These are phyloP conservation scores for Ganoderma lucidum DNA, from an alignment of 1,284 basidiomycete genomes.

Conservation along the genomic window DNA sequence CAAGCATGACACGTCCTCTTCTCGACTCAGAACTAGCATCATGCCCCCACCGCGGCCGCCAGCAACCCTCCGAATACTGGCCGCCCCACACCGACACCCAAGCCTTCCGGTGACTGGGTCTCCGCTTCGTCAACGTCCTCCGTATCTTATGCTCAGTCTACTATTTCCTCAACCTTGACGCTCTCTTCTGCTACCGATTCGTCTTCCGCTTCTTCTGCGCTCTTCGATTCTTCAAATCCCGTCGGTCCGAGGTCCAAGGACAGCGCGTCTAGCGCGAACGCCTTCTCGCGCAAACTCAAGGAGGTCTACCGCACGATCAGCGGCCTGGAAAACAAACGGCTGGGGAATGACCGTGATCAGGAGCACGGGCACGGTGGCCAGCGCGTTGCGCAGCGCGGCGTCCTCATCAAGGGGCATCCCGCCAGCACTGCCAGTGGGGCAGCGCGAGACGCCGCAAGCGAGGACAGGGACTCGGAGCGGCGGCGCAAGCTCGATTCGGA, in stretches of 20 bases:
- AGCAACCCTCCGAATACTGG: slow-evolving; percentile 36
- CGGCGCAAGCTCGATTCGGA: slow-evolving; percentile 69
- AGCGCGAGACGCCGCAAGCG: slow-evolving; percentile 43
- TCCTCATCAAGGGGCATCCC: slow-evolving; percentile 58
- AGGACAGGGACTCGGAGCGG: slow-evolving; percentile 68
- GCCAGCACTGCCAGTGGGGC: slow-evolving; percentile 43
- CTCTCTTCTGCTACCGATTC: slow-evolving; percentile 76
- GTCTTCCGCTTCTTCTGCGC: slow-evolving; percentile 72
- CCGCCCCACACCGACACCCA: slow-evolving; percentile 58
- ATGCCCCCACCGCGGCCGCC: slow-evolving; percentile 23
- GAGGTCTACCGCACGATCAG: slow-evolving; percentile 73
- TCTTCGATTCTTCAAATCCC: slow-evolving; percentile 30
- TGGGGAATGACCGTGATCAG: slow-evolving; percentile 64
- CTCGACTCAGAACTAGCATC: slow-evolving; percentile 63
- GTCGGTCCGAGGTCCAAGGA: no score
- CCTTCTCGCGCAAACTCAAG: no score
- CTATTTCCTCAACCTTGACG: slow-evolving; percentile 77
- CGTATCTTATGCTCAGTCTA: slow-evolving; percentile 66
- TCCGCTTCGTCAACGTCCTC: slow-evolving; percentile 82
- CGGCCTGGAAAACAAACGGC: slow-evolving; percentile 74
- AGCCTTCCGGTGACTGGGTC: slow-evolving; percentile 59
- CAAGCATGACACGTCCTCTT: slow-evolving; percentile 87
- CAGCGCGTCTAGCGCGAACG: no score
- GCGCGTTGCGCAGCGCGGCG: slow-evolving; percentile 41
- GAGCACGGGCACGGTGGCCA: slow-evolving; percentile 41